Percentiles rank a stretch among this genome's conserved stretches.
Evolutionary conservation across 495 filamentous ascomycete species (phyloP).

Genomic region (Aspergillus saccharolyticus): DNA sequence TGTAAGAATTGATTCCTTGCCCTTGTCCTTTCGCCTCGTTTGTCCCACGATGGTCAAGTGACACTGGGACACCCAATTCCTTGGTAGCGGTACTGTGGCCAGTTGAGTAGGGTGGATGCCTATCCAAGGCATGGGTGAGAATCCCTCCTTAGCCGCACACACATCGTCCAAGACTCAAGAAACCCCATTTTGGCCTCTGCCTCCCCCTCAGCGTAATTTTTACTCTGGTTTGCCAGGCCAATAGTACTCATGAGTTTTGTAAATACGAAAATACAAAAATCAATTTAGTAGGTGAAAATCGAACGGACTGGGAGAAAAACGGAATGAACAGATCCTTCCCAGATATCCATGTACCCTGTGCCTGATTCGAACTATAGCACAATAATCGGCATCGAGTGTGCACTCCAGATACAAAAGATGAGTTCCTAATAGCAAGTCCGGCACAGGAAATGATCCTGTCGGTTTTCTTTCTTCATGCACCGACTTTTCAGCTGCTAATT

Average conservation of each 20-base stretch:
- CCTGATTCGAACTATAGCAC: neutral
- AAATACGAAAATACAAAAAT: too few relatives aligned
- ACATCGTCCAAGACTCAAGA: too few relatives aligned
- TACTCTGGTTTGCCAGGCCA: too few relatives aligned
- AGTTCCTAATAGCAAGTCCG: neutral
- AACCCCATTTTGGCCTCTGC: too few relatives aligned
- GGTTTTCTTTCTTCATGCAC: neutral
- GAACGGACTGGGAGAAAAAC: neutral
- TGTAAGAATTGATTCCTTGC: too few relatives aligned
- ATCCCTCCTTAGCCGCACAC: too few relatives aligned
- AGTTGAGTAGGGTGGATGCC: neutral
- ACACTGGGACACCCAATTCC: neutral
- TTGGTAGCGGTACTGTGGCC: neutral
- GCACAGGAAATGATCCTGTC: neutral
- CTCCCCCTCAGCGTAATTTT: too few relatives aligned
- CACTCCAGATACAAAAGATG: neutral
- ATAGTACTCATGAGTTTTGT: too few relatives aligned
- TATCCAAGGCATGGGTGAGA: too few relatives aligned
- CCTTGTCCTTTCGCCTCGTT: neutral
- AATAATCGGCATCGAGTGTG: neutral
- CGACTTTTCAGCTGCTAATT: neutral
- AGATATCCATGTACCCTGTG: neutral
- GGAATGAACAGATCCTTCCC: neutral
- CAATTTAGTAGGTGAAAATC: neutral
- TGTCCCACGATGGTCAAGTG: neutral